These are phyloP conservation scores for Reticulascus tulasneorum DNA, from an alignment of 2,329 filamentous ascomycete genomes.

Conservation along the genomic window DNA sequence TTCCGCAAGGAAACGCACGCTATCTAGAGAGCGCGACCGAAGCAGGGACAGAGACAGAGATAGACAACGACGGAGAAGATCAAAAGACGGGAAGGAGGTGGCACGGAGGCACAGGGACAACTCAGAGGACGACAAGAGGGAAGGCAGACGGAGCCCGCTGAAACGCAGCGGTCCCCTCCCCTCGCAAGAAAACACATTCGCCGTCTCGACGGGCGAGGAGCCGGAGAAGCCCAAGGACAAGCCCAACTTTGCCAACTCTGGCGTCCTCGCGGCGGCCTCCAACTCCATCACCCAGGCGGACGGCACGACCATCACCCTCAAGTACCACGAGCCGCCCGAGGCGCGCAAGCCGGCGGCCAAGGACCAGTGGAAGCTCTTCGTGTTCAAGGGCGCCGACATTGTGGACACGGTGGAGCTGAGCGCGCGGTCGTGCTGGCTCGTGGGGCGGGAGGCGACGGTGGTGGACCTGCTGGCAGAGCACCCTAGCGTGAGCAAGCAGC, in stretches of 20 bases:
- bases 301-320: slow-evolving; percentile 74
- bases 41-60: slow-evolving; percentile 19
- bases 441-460: slow-evolving; percentile 76
- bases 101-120: slow-evolving; percentile 1
- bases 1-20: slow-evolving; percentile 5
- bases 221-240: slow-evolving; percentile 70
- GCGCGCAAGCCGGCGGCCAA: slow-evolving; percentile 79
- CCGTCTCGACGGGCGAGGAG: slow-evolving; percentile 46
- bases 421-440: slow-evolving; percentile 80
- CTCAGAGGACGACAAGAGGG: slow-evolving; percentile 15
- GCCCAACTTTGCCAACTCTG: slow-evolving; percentile 79
- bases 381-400: slow-evolving; percentile 82
- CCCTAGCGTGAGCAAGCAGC: slow-evolving; percentile 90
- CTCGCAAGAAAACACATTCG: slow-evolving; percentile 58
- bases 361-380: slow-evolving; percentile 82
- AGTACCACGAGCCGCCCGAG: slow-evolving; percentile 94
- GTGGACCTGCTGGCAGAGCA: slow-evolving; percentile 84
- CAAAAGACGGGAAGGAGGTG: slow-evolving; percentile 10
- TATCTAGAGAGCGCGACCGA: slow-evolving; percentile 17
- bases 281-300: slow-evolving; percentile 70
- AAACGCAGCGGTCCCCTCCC: slow-evolving; percentile 48
- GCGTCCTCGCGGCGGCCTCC: slow-evolving; percentile 79
- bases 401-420: slow-evolving; percentile 77
- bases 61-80: slow-evolving; percentile 16
- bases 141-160: slow-evolving; percentile 17